A percentile compares a stretch with the other conserved stretches of the same genome.
These are phyloP conservation scores for Chloranthus sessilifolius DNA, from an alignment of 164 flowering plant species.

Conservation along the genomic window DNA sequence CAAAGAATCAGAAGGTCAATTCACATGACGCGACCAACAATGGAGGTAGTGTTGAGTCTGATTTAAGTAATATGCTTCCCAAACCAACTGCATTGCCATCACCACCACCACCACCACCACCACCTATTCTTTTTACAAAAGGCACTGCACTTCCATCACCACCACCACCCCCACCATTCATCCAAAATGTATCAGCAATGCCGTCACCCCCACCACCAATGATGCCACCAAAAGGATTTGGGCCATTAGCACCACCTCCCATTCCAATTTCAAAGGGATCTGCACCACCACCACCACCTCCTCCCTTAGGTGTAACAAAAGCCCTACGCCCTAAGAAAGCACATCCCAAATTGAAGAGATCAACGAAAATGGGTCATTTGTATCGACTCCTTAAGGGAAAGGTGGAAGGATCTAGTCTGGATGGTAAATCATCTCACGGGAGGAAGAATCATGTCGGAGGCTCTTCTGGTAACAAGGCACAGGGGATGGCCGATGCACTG, in stretches of 20 bases:
- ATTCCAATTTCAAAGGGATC: constrained; percentile 20
- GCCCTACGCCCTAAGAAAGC: constrained; percentile 49
- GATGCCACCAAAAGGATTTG: constrained; percentile 14
- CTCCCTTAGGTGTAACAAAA: constrained; percentile 38
- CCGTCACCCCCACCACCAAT: constrained; percentile 33
- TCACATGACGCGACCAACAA: constrained; percentile 5
- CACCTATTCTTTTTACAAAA: constrained; percentile 14
- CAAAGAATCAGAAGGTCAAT: constrained; percentile 3
- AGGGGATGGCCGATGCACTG: constrained; percentile 87
- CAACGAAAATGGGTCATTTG: constrained; percentile 70
- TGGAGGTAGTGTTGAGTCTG: neutral
- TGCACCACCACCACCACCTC: constrained; percentile 60
- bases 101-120: constrained; percentile 33
- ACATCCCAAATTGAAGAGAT: constrained; percentile 58
- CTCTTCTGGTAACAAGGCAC: constrained; percentile 37
- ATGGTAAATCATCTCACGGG: constrained; percentile 37
- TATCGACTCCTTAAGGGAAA: constrained; percentile 73
- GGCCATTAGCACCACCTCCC: constrained; percentile 36
- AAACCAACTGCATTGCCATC: constrained; percentile 12
- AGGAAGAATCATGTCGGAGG: constrained; percentile 30
- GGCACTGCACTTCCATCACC: constrained; percentile 16
- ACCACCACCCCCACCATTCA: constrained; percentile 25
- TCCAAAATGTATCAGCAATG: constrained; percentile 3
- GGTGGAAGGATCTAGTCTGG: constrained; percentile 57
- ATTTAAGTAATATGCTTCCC: constrained; percentile 6